These are phyloP conservation scores for Backusella sp. DNA, from an alignment of 192 early-diverging fungal species.

Conservation along the genomic window DNA sequence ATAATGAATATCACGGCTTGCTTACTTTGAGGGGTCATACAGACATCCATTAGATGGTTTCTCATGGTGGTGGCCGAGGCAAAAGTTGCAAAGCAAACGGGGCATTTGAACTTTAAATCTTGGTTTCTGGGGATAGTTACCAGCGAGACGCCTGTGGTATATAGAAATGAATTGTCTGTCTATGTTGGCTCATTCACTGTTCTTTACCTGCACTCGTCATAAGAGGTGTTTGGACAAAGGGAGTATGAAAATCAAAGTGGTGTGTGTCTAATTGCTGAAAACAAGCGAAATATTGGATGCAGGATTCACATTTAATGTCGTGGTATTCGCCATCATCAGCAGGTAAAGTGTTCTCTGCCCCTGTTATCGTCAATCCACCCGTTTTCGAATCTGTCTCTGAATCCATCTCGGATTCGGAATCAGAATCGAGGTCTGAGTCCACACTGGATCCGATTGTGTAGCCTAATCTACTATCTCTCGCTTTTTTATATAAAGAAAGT, in stretches of 20 bases:
- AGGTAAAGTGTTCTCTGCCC: background rate
- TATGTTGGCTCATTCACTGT: too few relatives aligned
- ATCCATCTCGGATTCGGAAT: background rate
- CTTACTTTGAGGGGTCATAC: background rate
- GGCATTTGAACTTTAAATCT: background rate
- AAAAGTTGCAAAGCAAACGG: background rate
- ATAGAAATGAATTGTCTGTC: background rate
- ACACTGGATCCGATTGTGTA: slow-evolving; percentile 5
- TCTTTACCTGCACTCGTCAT: background rate
- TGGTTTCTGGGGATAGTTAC: background rate
- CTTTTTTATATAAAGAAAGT: background rate
- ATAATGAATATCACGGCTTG: background rate
- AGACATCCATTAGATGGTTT: background rate
- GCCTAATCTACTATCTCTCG: background rate
- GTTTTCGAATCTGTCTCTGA: background rate
- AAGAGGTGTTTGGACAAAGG: background rate
- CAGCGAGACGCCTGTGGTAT: background rate
- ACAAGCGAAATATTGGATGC: background rate
- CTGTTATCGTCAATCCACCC: background rate
- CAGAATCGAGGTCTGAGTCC: background rate
- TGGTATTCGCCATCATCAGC: background rate
- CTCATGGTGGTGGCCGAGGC: background rate
- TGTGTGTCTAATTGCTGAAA: background rate
- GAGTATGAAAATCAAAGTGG: background rate
- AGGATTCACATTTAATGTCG: background rate